Evolutionary conservation across 805 yeast species (phyloP).

Genomic region (Kodamaea kaohsiungensis): DNA sequence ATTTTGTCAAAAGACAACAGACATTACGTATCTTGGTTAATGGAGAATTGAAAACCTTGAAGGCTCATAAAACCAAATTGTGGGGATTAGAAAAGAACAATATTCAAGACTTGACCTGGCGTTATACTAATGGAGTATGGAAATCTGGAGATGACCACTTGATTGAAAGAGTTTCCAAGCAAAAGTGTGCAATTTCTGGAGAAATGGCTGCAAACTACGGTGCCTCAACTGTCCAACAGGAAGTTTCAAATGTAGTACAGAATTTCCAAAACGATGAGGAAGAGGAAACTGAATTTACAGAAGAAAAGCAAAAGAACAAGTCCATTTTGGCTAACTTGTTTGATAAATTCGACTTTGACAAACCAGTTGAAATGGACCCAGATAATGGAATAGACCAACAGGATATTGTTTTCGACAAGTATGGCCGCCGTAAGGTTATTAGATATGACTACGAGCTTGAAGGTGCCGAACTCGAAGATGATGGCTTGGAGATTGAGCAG

Average conservation of each 20-base stretch:
- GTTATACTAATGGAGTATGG: constrained; percentile 71
- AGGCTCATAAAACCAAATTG: constrained; percentile 70
- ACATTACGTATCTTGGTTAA: constrained; percentile 66
- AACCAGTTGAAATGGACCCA: constrained; percentile 37
- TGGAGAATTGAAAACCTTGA: constrained; percentile 56
- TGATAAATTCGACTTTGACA: constrained; percentile 34
- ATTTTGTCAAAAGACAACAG: constrained; percentile 44
- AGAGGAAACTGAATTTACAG: constrained; percentile 8
- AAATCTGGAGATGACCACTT: constrained; percentile 77
- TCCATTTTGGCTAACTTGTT: constrained; percentile 38
- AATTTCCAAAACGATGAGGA: constrained; percentile 1
- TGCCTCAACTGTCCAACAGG: background rate
- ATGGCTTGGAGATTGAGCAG: constrained; percentile 6
- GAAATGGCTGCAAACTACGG: constrained; percentile 30
- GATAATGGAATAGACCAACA: constrained; percentile 34
- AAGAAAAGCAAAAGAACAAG: constrained; percentile 29
- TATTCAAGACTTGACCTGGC: constrained; percentile 60
- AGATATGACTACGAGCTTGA: constrained; percentile 37
- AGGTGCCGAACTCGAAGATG: constrained; percentile 20
- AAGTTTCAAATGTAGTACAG: background rate
- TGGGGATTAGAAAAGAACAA: constrained; percentile 87
- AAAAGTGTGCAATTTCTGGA: constrained; percentile 28
- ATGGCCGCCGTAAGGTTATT: constrained; percentile 36
- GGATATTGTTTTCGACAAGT: constrained; percentile 34
- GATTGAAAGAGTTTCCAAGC: constrained; percentile 53